Percentiles rank a stretch among this genome's conserved stretches.
phyloP scores from a whole-genome alignment of 2,329 filamentous ascomycete species.

The Acephala macrosclerotiorum region DNA sequence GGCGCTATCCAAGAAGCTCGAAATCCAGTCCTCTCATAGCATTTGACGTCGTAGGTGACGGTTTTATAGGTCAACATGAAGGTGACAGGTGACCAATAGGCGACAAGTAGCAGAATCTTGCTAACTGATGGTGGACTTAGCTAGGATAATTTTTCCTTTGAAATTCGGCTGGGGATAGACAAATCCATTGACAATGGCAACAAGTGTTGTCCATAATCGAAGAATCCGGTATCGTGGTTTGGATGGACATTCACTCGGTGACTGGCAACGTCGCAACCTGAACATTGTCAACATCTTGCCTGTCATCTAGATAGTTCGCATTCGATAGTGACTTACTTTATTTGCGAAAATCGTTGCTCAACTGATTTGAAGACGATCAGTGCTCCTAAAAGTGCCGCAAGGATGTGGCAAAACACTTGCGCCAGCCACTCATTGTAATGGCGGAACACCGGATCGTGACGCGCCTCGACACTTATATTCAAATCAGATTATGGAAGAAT shows the following conservation, averaged over 20 bases:
- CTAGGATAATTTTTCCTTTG: constrained; percentile 57
- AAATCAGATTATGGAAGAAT: background rate
- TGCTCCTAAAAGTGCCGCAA: constrained; percentile 51
- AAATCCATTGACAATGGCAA: constrained; percentile 63
- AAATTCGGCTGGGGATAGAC: constrained; percentile 63
- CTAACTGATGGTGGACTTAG: constrained; percentile 65
- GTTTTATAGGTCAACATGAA: constrained; percentile 62
- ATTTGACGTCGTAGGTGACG: constrained; percentile 59
- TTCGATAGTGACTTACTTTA: background rate
- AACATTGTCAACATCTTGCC: background rate
- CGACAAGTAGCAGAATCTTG: constrained; percentile 58
- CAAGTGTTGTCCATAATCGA: constrained; percentile 63
- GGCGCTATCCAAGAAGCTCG: constrained; percentile 12
- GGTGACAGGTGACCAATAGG: constrained; percentile 65
- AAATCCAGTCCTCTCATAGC: constrained; percentile 60
- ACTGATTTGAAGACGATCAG: constrained; percentile 35
- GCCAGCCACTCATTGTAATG: constrained; percentile 59
- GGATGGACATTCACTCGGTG: constrained; percentile 43
- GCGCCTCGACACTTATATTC: background rate
- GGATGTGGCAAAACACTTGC: constrained; percentile 65
- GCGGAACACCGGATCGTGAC: constrained; percentile 49
- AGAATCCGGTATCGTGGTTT: constrained; percentile 52
- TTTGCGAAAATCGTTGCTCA: background rate
- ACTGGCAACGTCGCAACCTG: constrained; percentile 51
- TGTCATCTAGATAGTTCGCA: too few species aligned